Conservation (phyloP, 257 asterid species). For the Fraxinus americana region DNA sequence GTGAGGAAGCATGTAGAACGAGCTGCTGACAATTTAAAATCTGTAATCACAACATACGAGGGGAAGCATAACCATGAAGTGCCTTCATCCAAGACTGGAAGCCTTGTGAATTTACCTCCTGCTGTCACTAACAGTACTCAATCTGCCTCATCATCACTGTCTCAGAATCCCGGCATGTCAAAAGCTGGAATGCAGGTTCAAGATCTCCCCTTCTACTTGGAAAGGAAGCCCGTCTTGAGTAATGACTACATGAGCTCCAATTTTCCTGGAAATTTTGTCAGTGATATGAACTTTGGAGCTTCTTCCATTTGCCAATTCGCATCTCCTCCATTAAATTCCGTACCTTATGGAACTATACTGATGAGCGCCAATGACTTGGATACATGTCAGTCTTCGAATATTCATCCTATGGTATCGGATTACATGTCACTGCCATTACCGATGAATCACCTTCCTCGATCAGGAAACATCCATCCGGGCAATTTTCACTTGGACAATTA, state of each 20-base stretch:
- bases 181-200: slow-evolving; percentile 41
- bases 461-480: slow-evolving; percentile 22
- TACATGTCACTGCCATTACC: slow-evolving; percentile 34
- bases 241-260: slow-evolving; percentile 38
- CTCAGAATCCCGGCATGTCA: slow-evolving; percentile 11
- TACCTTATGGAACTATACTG: slow-evolving; percentile 30
- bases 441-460: slow-evolving; percentile 25
- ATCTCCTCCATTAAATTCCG: slow-evolving; percentile 40
- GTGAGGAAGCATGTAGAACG: slow-evolving; percentile 88
- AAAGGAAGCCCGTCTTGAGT: slow-evolving; percentile 40
- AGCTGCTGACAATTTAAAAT: slow-evolving; percentile 64
- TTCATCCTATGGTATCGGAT: slow-evolving; percentile 35
- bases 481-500: slow-evolving; percentile 33
- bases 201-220: slow-evolving; percentile 48
- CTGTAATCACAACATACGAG: slow-evolving; percentile 77
- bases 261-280: slow-evolving; percentile 37
- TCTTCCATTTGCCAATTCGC: slow-evolving; percentile 41
- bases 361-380: slow-evolving; percentile 31
- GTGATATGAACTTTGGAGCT: slow-evolving; percentile 45
- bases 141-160: slow-evolving; percentile 19
- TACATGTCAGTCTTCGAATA: slow-evolving; percentile 15
- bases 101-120: slow-evolving; percentile 30
- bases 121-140: slow-evolving; percentile 23
- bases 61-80: slow-evolving; percentile 81
- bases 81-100: slow-evolving; percentile 41